These are phyloP conservation scores for Hypomontagnella monticulosa DNA, from an alignment of 495 filamentous ascomycete genomes.

Conservation along the genomic window DNA sequence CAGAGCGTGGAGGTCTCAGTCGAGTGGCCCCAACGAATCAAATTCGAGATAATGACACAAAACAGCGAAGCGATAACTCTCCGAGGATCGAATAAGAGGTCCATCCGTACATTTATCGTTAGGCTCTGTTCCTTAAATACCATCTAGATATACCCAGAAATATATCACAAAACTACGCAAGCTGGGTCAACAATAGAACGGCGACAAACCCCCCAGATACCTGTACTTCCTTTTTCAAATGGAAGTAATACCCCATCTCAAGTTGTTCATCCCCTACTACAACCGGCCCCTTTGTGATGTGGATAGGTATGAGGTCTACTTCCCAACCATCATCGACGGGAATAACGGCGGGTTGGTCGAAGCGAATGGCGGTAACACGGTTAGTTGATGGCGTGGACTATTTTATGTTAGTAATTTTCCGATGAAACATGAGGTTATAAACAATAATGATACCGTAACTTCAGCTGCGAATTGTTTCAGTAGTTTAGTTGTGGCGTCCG, in stretches of 20 bases:
- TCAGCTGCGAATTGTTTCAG: conserved; percentile 10
- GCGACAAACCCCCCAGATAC: conserved; percentile 9
- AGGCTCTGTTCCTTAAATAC: neutral
- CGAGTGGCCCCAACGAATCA: too few relatives aligned
- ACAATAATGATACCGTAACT: conserved; percentile 4
- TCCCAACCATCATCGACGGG: conserved; percentile 9
- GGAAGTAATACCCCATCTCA: neutral
- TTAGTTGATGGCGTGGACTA: neutral
- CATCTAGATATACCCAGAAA: neutral
- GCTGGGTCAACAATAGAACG: conserved; percentile 11
- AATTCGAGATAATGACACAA: neutral
- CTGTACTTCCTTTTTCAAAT: neutral
- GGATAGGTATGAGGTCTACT: conserved; percentile 13
- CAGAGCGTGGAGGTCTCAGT: neutral
- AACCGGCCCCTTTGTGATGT: neutral
- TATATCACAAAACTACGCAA: neutral
- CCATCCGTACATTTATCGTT: neutral
- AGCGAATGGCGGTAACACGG: conserved; percentile 20
- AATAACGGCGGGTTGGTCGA: conserved; percentile 4
- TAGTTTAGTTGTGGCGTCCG: neutral
- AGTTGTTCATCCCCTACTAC: neutral
- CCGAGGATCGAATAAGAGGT: neutral
- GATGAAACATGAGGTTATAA: neutral
- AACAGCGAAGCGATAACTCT: neutral
- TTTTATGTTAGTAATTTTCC: neutral